A percentile compares a stretch with the other conserved stretches of the same genome.
phyloP scores from a whole-genome alignment of 805 yeast genomes.

The Candida nanaspora region DNA sequence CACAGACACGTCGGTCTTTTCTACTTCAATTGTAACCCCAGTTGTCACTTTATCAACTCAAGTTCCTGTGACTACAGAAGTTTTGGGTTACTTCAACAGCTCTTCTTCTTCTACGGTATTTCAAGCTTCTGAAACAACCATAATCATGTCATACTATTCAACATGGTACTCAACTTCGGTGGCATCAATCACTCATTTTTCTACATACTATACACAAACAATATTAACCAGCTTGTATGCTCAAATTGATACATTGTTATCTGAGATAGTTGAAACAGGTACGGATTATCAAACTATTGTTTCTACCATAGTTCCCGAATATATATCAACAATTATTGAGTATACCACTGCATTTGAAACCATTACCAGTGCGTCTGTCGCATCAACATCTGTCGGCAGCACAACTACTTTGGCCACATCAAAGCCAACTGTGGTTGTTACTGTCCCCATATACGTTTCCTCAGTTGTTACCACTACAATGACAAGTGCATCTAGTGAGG shows the following conservation, averaged over 20 bases:
- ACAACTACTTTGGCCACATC: neutral
- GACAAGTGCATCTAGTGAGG: too few relatives aligned
- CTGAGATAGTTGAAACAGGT: slow-evolving; percentile 1
- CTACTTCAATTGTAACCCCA: slow-evolving; percentile 1
- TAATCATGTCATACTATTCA: slow-evolving; percentile 1
- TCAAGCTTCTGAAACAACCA: neutral
- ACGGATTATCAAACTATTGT: slow-evolving; percentile 8
- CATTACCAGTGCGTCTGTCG: neutral
- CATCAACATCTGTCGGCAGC: neutral
- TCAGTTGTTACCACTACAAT: too few relatives aligned
- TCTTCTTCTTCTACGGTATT: slow-evolving; percentile 1
- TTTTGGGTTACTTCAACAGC: slow-evolving; percentile 9
- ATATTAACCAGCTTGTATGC: slow-evolving; percentile 9
- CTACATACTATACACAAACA: slow-evolving; percentile 1
- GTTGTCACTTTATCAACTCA: slow-evolving; percentile 7
- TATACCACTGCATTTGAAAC: slow-evolving; percentile 6
- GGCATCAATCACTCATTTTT: slow-evolving; percentile 1
- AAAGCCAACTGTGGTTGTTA: neutral
- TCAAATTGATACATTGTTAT: slow-evolving; percentile 6
- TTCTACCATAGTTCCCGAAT: slow-evolving; percentile 4
- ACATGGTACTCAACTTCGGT: slow-evolving; percentile 1
- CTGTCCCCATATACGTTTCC: too few relatives aligned
- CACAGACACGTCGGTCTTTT: neutral
- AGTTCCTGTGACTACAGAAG: slow-evolving; percentile 5
- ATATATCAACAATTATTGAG: neutral